phyloP scores from a whole-genome alignment of 1,284 basidiomycete genomes.

The Amylostereum areolatum region DNA sequence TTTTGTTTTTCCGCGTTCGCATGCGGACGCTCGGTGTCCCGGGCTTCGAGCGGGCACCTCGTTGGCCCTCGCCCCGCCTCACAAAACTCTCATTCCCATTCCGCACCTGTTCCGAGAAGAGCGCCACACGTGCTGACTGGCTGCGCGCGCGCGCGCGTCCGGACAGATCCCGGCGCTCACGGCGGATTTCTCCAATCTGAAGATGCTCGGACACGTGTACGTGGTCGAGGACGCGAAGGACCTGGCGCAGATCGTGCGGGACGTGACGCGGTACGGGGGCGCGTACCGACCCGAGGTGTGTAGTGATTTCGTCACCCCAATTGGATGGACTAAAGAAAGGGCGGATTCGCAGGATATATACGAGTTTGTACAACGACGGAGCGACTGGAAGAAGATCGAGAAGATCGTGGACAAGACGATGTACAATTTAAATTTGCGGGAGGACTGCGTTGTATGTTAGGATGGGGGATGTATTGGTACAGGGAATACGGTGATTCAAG shows the following conservation, averaged over 20 bases:
- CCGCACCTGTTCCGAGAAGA: no score
- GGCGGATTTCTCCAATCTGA: constrained; percentile 87
- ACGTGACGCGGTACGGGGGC: constrained; percentile 91
- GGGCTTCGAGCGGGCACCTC: no score
- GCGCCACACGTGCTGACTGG: no score
- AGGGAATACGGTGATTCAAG: background rate
- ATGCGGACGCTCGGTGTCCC: no score
- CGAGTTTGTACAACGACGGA: constrained; percentile 87
- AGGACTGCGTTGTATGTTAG: constrained; percentile 69
- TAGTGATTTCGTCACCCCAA: constrained; percentile 6
- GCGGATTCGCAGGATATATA: constrained; percentile 69
- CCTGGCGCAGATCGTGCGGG: constrained; percentile 89
- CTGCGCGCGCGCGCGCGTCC: constrained; percentile 29
- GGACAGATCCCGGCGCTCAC: constrained; percentile 39
- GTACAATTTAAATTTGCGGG: constrained; percentile 90
- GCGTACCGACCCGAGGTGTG: constrained; percentile 85
- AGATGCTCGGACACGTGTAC: constrained; percentile 95
- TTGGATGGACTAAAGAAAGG: no score
- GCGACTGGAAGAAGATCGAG: constrained; percentile 97
- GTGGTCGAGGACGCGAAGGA: constrained; percentile 92
- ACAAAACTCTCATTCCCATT: no score
- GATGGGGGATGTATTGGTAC: constrained; percentile 3
- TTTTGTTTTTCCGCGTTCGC: no score
- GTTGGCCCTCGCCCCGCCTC: no score
- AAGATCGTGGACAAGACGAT: constrained; percentile 92